These are phyloP conservation scores for Aristolochia fimbriata DNA, from an alignment of 164 flowering plant species.

Conservation along the genomic window DNA sequence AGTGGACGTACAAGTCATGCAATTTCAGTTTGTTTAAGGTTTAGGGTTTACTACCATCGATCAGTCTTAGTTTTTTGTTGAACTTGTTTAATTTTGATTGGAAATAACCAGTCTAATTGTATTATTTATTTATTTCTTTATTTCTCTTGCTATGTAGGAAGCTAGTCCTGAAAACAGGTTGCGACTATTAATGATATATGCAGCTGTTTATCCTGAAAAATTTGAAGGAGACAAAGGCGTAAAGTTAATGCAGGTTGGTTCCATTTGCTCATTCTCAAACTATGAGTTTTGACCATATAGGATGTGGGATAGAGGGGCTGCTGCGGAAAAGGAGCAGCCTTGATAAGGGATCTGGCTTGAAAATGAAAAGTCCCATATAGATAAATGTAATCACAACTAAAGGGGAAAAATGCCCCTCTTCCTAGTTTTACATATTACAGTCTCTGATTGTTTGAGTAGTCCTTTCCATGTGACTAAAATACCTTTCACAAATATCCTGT, in stretches of 20 bases:
- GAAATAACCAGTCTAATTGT: too few species aligned
- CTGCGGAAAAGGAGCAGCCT: too few species aligned
- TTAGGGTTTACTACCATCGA: too few species aligned
- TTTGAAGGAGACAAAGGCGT: constrained; percentile 92
- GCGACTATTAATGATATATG: constrained; percentile 91
- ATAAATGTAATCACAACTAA: too few species aligned
- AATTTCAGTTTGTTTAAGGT: not conserved
- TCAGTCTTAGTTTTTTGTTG: not conserved
- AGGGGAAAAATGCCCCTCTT: too few species aligned
- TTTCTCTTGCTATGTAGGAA: constrained; percentile 44
- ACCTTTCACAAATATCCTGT: too few species aligned
- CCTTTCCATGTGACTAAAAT: too few species aligned
- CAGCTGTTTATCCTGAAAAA: constrained; percentile 81
- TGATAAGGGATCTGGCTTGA: too few species aligned
- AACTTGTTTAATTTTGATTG: too few species aligned
- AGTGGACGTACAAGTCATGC: not conserved
- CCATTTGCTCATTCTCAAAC: not conserved
- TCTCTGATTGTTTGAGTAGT: too few species aligned
- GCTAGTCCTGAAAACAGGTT: constrained; percentile 62
- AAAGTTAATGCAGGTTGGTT: constrained; percentile 80
- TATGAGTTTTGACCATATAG: not conserved
- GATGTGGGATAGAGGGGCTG: not conserved
- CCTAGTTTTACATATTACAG: too few species aligned
- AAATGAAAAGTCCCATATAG: too few species aligned
- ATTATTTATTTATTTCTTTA: not conserved